phyloP scores from a whole-genome alignment of 306 rosid species.

The Cicer pinnatifidum region DNA sequence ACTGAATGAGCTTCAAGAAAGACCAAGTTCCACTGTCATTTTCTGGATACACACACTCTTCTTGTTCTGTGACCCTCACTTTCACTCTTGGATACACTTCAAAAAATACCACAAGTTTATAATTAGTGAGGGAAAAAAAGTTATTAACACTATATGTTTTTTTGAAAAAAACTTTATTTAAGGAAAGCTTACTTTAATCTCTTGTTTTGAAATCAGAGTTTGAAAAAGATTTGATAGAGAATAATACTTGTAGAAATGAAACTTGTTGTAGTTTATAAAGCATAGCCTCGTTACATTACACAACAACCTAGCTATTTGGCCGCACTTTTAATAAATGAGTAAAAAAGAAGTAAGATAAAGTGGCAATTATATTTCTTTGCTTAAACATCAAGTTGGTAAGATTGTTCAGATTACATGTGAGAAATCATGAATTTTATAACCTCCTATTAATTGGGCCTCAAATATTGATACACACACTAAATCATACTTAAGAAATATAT shows the following conservation, averaged over 20 bases:
- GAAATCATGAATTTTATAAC: background rate
- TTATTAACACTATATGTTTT: background rate
- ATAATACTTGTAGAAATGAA: background rate
- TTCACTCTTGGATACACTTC: conserved; percentile 63
- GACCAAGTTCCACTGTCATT: conserved; percentile 37
- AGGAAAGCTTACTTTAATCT: conserved; percentile 44
- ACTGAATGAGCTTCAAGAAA: conserved; percentile 42
- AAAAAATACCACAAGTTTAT: conserved; percentile 21
- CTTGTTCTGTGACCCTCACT: conserved; percentile 52
- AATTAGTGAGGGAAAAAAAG: conserved; percentile 2
- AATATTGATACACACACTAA: too few species aligned
- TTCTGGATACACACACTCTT: conserved; percentile 43
- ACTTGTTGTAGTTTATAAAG: conserved; percentile 28
- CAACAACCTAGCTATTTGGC: conserved; percentile 12
- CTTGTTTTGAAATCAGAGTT: background rate
- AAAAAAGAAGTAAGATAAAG: conserved; percentile 39
- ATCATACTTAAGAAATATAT: too few species aligned
- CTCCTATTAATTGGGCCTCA: too few species aligned
- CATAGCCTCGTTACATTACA: background rate
- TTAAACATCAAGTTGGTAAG: conserved; percentile 43
- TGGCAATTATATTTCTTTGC: conserved; percentile 45
- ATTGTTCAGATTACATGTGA: conserved; percentile 46
- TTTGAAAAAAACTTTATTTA: background rate
- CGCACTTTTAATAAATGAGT: conserved; percentile 24
- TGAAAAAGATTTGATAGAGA: background rate